These are phyloP conservation scores for Allantophomopsis lycopodina DNA, from an alignment of 2,329 filamentous ascomycete genomes.

Conservation along the genomic window DNA sequence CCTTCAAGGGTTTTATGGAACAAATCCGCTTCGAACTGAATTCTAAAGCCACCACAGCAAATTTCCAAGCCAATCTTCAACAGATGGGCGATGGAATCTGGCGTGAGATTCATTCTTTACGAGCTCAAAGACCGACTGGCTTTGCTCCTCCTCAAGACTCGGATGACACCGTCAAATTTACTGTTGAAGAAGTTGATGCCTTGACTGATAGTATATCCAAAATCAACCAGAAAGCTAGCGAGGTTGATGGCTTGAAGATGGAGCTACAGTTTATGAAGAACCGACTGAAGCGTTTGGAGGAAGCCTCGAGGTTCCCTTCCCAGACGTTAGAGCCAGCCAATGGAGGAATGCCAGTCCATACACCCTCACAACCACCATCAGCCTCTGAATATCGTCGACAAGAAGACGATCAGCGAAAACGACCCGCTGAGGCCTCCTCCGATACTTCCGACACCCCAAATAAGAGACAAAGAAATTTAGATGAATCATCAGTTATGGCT, in stretches of 20 bases:
- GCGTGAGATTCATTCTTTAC: background rate
- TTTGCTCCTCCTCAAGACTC: slow-evolving; percentile 1
- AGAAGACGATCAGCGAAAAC: no score
- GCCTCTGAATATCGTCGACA: no score
- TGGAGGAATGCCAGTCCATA: no score
- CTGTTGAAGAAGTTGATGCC: slow-evolving; percentile 5
- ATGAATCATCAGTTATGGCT: no score
- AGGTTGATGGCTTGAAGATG: slow-evolving; percentile 13
- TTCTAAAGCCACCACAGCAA: slow-evolving; percentile 3
- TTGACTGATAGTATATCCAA: slow-evolving; percentile 8
- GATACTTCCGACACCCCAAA: no score
- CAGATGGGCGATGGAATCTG: background rate
- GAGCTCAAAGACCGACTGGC: background rate
- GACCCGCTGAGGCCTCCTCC: no score
- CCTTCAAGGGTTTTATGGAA: slow-evolving; percentile 16
- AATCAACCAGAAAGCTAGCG: slow-evolving; percentile 10
- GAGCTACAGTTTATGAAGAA: slow-evolving; percentile 10
- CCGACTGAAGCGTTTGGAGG: slow-evolving; percentile 6
- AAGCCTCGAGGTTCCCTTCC: background rate
- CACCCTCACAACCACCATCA: no score
- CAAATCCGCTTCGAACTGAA: slow-evolving; percentile 12
- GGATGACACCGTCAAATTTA: background rate
- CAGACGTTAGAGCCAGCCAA: no score
- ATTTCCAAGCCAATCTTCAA: background rate
- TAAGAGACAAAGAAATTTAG: no score